A percentile compares a stretch with the other conserved stretches of the same genome.
Conservation (phyloP, 805 yeast genomes). For the Lachancea nothofagi region DNA sequence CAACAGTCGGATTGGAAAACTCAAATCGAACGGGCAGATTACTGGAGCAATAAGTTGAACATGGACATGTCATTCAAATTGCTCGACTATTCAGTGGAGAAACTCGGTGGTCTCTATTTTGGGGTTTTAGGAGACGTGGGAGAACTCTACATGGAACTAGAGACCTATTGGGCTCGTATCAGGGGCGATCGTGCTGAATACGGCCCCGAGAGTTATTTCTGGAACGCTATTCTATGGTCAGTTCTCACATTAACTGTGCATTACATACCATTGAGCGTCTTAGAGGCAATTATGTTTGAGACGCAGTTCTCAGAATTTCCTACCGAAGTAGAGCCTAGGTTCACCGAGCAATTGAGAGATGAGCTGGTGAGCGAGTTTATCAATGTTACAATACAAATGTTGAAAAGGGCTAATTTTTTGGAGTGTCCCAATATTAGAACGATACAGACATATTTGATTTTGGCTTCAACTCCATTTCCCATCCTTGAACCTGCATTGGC, state of each 20-base stretch:
- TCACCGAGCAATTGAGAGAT: conserved; percentile 15
- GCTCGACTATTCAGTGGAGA: conserved; percentile 28
- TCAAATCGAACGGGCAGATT: conserved; percentile 12
- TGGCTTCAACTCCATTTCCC: conserved; percentile 25
- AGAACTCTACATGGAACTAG: conserved; percentile 24
- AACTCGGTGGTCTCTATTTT: conserved; percentile 30
- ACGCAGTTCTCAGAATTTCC: background rate
- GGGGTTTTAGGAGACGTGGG: conserved; percentile 30
- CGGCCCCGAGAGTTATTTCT: conserved; percentile 22
- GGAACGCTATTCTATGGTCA: conserved; percentile 29
- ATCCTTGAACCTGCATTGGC: conserved; percentile 11
- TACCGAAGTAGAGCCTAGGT: conserved; percentile 4
- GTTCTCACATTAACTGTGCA: conserved; percentile 26
- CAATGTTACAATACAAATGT: conserved; percentile 15
- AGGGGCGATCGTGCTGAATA: conserved; percentile 3
- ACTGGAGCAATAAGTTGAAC: conserved; percentile 16
- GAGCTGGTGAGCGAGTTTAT: conserved; percentile 16
- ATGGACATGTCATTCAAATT: conserved; percentile 21
- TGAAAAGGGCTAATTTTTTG: conserved; percentile 19
- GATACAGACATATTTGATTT: conserved; percentile 24
- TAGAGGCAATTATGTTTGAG: conserved; percentile 12
- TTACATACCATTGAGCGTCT: conserved; percentile 22
- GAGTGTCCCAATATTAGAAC: conserved; percentile 26
- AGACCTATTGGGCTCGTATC: conserved; percentile 22
- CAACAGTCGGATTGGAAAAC: conserved; percentile 7